A percentile compares a stretch with the other conserved stretches of the same genome.
phyloP scores from a whole-genome alignment of 1,139 yeast genomes.

The Kluyveromyces sp. region DNA sequence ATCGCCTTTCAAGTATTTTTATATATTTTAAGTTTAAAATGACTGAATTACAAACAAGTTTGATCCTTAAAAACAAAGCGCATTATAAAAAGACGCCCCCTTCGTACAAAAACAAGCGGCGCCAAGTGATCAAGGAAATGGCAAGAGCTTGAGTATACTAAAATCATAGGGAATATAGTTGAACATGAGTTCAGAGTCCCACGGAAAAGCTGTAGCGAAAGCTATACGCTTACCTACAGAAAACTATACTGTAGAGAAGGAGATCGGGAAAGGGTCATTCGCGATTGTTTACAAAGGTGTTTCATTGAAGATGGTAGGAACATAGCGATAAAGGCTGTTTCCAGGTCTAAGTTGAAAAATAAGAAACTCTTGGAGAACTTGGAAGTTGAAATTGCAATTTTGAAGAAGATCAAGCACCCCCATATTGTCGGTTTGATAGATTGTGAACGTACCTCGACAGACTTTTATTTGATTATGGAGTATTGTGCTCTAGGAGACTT shows the following conservation, averaged over 20 bases:
- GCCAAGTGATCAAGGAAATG: not conserved
- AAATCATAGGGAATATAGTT: not conserved
- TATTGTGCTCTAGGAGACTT: slow-evolving; percentile 93
- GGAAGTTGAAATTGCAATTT: slow-evolving; percentile 81
- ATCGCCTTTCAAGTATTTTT: not conserved
- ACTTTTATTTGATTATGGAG: slow-evolving; percentile 93
- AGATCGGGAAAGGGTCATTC: slow-evolving; percentile 91
- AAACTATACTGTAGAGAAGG: slow-evolving; percentile 32
- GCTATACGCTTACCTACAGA: slow-evolving; percentile 10
- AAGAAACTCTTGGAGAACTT: slow-evolving; percentile 82
- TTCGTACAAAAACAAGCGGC: not conserved
- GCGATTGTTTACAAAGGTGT: slow-evolving; percentile 83
- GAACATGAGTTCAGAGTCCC: slow-evolving; percentile 7
- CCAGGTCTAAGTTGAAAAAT: slow-evolving; percentile 71
- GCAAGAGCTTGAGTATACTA: not conserved
- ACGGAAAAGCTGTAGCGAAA: slow-evolving; percentile 9
- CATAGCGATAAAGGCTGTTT: slow-evolving; percentile 76
- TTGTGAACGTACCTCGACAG: slow-evolving; percentile 67
- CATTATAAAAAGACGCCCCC: not conserved
- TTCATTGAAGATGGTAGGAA: slow-evolving; percentile 27
- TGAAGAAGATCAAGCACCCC: slow-evolving; percentile 82
- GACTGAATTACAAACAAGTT: not conserved
- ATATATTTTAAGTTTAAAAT: not conserved
- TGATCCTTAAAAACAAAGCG: not conserved
- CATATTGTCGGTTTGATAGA: slow-evolving; percentile 85